Evolutionary conservation across 129 eudicot species (phyloP).

Genomic region (Dittrichia graveolens): DNA sequence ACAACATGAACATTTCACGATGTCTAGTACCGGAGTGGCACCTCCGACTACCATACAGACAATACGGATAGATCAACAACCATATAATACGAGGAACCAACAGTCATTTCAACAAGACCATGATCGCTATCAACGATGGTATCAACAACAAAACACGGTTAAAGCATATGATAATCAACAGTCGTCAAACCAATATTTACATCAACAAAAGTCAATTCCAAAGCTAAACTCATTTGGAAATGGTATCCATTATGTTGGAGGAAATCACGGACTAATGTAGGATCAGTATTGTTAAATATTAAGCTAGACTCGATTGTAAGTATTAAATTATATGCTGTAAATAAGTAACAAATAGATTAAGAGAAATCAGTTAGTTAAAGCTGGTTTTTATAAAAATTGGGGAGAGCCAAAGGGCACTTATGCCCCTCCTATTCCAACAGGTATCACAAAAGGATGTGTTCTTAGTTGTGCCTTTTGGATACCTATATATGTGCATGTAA

Average conservation of each 20-base stretch:
- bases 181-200: conserved; percentile 33
- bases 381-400: too few species aligned
- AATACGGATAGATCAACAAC: conserved; percentile 53
- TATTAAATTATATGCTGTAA: too few species aligned
- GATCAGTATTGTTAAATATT: not conserved
- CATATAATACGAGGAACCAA: conserved; percentile 38
- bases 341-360: too few species aligned
- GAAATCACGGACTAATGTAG: conserved; percentile 55
- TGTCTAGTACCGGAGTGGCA: conserved; percentile 41
- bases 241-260: conserved; percentile 45
- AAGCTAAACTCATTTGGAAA: conserved; percentile 53
- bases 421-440: too few species aligned
- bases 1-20: conserved; percentile 48
- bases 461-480: too few species aligned
- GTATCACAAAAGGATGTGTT: too few species aligned
- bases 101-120: conserved; percentile 41
- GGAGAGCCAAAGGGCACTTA: too few species aligned
- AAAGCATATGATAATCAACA: conserved; percentile 34
- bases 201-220: conserved; percentile 37
- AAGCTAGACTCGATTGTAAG: too few species aligned
- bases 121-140: conserved; percentile 39
- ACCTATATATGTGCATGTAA: too few species aligned
- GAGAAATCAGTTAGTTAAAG: too few species aligned
- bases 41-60: conserved; percentile 68
- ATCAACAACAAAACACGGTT: conserved; percentile 36